A percentile compares a stretch with the other conserved stretches of the same genome.
These are phyloP conservation scores for Cladophialophora chaetospira DNA, from an alignment of 2,329 filamentous ascomycete species.

Conservation along the genomic window DNA sequence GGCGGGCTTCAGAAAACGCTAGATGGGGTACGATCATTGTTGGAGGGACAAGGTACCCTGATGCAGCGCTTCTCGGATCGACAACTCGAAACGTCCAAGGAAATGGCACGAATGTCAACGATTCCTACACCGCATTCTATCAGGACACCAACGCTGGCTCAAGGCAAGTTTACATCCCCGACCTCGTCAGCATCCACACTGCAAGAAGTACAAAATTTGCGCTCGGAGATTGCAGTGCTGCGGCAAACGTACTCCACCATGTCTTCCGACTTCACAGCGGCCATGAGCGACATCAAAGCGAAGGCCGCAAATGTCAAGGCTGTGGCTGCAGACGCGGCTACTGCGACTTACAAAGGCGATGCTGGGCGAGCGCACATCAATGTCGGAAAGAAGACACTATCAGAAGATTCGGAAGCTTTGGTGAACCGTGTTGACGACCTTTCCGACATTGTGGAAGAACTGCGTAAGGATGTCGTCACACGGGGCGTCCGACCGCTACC, in stretches of 20 bases:
- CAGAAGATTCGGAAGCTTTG: constrained; percentile 83
- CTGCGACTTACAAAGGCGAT: constrained; percentile 73
- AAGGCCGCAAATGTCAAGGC: constrained; percentile 83
- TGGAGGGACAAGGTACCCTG: constrained; percentile 79
- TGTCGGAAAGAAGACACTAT: constrained; percentile 81
- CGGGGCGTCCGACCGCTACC: constrained; percentile 90
- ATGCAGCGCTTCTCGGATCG: constrained; percentile 86
- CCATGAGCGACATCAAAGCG: constrained; percentile 78
- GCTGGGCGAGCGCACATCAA: constrained; percentile 85
- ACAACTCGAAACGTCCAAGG: constrained; percentile 85
- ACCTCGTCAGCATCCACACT: constrained; percentile 57
- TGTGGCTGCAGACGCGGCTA: constrained; percentile 67
- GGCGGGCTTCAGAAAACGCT: constrained; percentile 77
- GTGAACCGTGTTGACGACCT: constrained; percentile 92
- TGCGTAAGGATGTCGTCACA: constrained; percentile 93
- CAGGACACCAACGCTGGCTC: constrained; percentile 41
- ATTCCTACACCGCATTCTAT: constrained; percentile 44
- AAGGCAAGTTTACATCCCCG: constrained; percentile 33
- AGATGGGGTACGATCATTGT: constrained; percentile 79
- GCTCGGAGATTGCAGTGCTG: constrained; percentile 85
- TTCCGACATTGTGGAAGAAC: constrained; percentile 94
- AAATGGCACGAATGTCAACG: constrained; percentile 70
- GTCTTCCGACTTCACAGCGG: constrained; percentile 81
- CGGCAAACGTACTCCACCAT: constrained; percentile 93
- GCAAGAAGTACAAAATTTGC: constrained; percentile 76